These are phyloP conservation scores for Scutellaria galericulata DNA, from an alignment of 257 asterid genomes.

Conservation along the genomic window DNA sequence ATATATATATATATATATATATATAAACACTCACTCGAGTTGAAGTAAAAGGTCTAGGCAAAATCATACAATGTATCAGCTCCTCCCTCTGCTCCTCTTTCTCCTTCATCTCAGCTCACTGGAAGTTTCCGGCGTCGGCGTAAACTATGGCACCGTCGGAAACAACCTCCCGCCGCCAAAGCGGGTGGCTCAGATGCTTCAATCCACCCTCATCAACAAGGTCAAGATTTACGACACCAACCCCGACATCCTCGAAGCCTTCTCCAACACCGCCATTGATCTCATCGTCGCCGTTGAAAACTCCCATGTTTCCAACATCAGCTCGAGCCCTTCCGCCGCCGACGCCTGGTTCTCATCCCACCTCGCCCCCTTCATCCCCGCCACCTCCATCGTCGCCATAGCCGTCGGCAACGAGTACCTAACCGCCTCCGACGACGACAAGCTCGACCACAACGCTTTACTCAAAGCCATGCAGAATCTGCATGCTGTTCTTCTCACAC, in stretches of 20 bases:
- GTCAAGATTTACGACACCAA: conserved; percentile 72
- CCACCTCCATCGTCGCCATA: conserved; percentile 59
- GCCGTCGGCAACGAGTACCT: conserved; percentile 73
- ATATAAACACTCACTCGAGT: not conserved
- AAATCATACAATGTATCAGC: conserved; percentile 32
- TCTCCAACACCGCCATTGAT: conserved; percentile 68
- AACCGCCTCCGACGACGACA: conserved; percentile 48
- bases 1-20: no score
- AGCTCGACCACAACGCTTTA: conserved; percentile 51
- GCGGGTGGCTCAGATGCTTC: conserved; percentile 65
- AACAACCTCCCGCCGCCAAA: conserved; percentile 72
- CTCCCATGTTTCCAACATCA: conserved; percentile 49
- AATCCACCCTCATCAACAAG: conserved; percentile 59
- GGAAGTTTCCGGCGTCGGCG: conserved; percentile 48
- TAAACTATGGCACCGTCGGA: conserved; percentile 74
- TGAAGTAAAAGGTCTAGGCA: not conserved
- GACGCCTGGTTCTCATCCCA: conserved; percentile 57
- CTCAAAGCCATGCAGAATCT: conserved; percentile 60
- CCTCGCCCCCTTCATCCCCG: conserved; percentile 59
- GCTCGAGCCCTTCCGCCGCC: conserved; percentile 48
- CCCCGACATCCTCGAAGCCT: conserved; percentile 65
- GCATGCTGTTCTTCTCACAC: conserved; percentile 46
- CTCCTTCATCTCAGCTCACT: conserved; percentile 28
- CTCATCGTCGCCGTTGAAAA: conserved; percentile 64
- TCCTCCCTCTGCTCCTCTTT: conserved; percentile 30